Evolutionary conservation across 331 rosid genomes (phyloP).

Genomic region (Spiraea crenata): DNA sequence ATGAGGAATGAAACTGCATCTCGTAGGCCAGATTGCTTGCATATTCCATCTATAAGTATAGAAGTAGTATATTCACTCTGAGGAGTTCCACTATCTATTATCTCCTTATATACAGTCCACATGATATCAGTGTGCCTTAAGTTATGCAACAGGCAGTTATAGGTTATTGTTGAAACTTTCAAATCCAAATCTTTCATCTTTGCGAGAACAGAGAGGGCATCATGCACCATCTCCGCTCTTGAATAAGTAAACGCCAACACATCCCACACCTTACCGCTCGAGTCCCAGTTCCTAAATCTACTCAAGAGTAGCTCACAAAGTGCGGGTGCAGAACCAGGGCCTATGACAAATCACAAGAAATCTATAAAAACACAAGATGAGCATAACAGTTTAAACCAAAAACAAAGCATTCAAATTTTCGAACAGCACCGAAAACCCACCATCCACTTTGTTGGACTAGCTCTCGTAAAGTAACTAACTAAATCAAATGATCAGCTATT

Average conservation of each 20-base stretch:
- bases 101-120: slow-evolving; percentile 47
- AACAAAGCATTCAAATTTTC: too few species aligned
- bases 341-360: slow-evolving; percentile 34
- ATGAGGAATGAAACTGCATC: slow-evolving; percentile 42
- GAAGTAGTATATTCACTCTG: slow-evolving; percentile 43
- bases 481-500: neutral
- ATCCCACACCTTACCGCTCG: slow-evolving; percentile 49
- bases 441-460: neutral
- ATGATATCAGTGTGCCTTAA: slow-evolving; percentile 41
- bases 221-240: slow-evolving; percentile 42
- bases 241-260: slow-evolving; percentile 43
- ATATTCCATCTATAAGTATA: slow-evolving; percentile 45
- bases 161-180: slow-evolving; percentile 38
- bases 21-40: slow-evolving; percentile 41
- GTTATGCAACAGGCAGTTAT: slow-evolving; percentile 47
- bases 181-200: slow-evolving; percentile 50
- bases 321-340: slow-evolving; percentile 40
- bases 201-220: slow-evolving; percentile 50
- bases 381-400: neutral
- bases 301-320: slow-evolving; percentile 44
- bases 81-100: slow-evolving; percentile 31
- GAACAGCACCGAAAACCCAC: neutral
- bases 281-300: slow-evolving; percentile 43
- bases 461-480: neutral
- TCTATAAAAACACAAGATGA: slow-evolving; percentile 4